Conservation (phyloP, 2,329 filamentous ascomycete genomes). For the Dactylellina sp. region DNA sequence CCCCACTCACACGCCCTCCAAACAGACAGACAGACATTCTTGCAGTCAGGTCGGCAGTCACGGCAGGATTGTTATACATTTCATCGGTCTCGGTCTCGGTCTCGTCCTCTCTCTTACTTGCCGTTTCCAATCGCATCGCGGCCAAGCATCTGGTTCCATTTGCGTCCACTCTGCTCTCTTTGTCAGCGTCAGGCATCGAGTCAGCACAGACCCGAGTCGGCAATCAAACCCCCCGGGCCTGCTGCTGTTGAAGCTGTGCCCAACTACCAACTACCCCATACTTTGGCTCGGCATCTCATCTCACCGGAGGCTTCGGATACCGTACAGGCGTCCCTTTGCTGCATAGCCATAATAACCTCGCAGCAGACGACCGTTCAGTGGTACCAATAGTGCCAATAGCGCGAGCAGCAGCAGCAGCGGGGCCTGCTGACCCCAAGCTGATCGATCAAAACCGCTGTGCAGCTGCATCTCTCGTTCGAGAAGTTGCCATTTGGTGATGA, state of each 20-base stretch:
- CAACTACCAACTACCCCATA: constrained; percentile 22
- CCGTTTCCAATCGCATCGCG: constrained; percentile 29
- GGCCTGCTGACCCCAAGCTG: constrained; percentile 10
- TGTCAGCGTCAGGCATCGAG: background rate
- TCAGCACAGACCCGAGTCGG: constrained; percentile 27
- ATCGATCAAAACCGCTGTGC: constrained; percentile 13
- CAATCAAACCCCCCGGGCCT: no score
- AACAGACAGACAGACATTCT: no score
- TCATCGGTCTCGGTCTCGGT: no score
- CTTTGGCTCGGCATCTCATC: constrained; percentile 30
- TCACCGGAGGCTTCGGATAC: constrained; percentile 14
- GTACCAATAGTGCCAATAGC: no score
- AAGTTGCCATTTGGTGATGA: constrained; percentile 25
- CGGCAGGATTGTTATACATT: background rate
- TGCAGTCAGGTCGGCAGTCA: no score
- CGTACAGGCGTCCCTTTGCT: no score
- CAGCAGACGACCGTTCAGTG: no score
- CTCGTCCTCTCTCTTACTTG: constrained; percentile 29
- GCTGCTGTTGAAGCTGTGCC: no score
- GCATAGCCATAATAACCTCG: no score
- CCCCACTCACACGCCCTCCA: no score
- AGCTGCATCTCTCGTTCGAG: constrained; percentile 15
- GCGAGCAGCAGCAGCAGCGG: no score
- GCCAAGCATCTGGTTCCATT: constrained; percentile 33
- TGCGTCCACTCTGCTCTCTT: background rate